phyloP scores from a whole-genome alignment of 2,329 filamentous ascomycete genomes.

The Helminthosporium solani region DNA sequence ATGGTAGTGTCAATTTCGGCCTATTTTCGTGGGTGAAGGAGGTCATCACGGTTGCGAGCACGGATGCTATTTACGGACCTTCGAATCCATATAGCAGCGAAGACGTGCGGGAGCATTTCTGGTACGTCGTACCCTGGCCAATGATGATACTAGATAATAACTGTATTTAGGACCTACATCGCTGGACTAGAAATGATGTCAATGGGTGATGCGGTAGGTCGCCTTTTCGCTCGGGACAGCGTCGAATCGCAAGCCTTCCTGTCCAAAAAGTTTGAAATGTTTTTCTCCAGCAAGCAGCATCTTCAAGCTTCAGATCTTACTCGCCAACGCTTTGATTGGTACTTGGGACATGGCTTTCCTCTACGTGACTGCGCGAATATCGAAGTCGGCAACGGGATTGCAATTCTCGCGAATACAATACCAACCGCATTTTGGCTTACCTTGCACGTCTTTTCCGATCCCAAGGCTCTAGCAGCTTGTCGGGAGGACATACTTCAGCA shows the following conservation, averaged over 20 bases:
- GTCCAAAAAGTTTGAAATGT: constrained; percentile 30
- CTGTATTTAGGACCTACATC: constrained; percentile 16
- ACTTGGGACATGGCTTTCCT: constrained; percentile 19
- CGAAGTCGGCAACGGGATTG: constrained; percentile 41
- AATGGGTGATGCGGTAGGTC: background rate
- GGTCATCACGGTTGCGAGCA: constrained; percentile 35
- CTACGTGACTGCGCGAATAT: constrained; percentile 40
- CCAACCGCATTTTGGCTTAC: constrained; percentile 44
- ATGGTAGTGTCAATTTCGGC: background rate
- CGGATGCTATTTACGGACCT: constrained; percentile 40
- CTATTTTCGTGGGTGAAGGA: constrained; percentile 25
- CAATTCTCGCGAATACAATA: constrained; percentile 41
- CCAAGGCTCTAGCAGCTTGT: constrained; percentile 27
- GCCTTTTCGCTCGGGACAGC: constrained; percentile 21
- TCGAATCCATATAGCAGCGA: constrained; percentile 39
- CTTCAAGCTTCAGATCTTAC: constrained; percentile 36
- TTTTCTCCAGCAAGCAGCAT: constrained; percentile 39
- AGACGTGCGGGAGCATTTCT: constrained; percentile 32
- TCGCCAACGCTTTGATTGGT: constrained; percentile 31
- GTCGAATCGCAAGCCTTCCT: constrained; percentile 14
- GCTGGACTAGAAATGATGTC: constrained; percentile 4
- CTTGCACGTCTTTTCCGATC: constrained; percentile 37
- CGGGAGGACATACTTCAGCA: constrained; percentile 20
- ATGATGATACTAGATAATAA: background rate
- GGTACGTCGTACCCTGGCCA: constrained; percentile 20